Base-by-base conservation (phyloP, 164 flowering plant species). In the Annona cherimola region DNA sequence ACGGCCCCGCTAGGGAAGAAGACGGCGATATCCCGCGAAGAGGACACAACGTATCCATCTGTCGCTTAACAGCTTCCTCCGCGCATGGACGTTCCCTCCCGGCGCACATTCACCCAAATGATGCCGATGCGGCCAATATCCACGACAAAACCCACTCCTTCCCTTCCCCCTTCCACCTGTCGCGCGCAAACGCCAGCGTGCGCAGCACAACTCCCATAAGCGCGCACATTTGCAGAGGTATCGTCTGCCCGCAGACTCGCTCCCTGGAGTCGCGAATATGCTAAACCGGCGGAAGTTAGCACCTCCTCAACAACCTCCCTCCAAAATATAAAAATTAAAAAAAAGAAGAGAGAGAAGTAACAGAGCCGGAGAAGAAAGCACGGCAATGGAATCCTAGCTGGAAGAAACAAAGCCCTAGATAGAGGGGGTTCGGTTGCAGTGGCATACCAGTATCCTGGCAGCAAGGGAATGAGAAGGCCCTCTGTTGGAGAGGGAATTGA, bases 391-490 rank as follows among this genome's bases (percentile, higher is more conserved):
- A 69, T 62, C 63, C 71, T 60, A 65, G 67, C 68, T 7, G 67
- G 20, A 69, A 35, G 57, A 8, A 50, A 12, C 35, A 50, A 7
- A 50, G 14, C 57, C 57, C 57, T 50, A 50, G 57, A 50, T 2
- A 50, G 57, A 11, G 9, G 57, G 57, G 14, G 9, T 16, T 50
- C 57, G 3, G 9, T 50, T 16, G 9, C 14, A 16, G 20, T 26
- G 12, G 73, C 89, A 76, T 61, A 94, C 98, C 71, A 94, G 84
- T 69, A 94, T 89, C 61, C 93, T 78, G 5, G 97, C 94, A 61
- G 98, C 98, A 61, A 94, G 87, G 2, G 98, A 90, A 72, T 87
- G 88, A 1, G 98, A 87, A 4, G 93, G 93, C 2, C 94, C 96
- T 11, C 95, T 86, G 73, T 74, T 74, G 18, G 97, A 87, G 74